Evolutionary conservation across 2,329 filamentous ascomycete genomes (phyloP).

Genomic region (Phyllosticta paracitricarpa): DNA sequence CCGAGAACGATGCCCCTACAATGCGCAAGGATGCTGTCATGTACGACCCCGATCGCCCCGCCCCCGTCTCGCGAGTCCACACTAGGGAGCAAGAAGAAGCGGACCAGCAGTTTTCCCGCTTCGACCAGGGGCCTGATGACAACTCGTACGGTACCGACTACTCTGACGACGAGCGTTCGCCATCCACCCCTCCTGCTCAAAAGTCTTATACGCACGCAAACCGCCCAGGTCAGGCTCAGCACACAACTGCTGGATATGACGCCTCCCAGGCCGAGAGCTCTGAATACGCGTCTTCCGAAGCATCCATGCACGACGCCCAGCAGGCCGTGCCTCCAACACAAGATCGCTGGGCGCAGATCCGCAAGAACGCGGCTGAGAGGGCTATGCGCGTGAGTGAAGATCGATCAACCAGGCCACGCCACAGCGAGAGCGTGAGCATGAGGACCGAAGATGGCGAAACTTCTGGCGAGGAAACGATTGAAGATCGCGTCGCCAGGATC

Average conservation of each 20-base stretch:
- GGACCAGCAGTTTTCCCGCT: slow-evolving; percentile 54
- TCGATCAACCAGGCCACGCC: slow-evolving; percentile 36
- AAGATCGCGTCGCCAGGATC: slow-evolving; percentile 92
- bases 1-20: neutral
- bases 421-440: slow-evolving; percentile 43
- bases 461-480: slow-evolving; percentile 95
- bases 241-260: slow-evolving; percentile 13
- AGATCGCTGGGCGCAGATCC: slow-evolving; percentile 92
- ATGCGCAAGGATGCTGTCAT: slow-evolving; percentile 8
- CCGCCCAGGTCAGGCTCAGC: slow-evolving; percentile 10
- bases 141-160: slow-evolving; percentile 66
- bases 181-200: slow-evolving; percentile 12
- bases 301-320: slow-evolving; percentile 29
- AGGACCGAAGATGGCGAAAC: slow-evolving; percentile 75
- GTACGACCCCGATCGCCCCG: slow-evolving; percentile 6
- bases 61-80: slow-evolving; percentile 19
- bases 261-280: slow-evolving; percentile 18
- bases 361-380: slow-evolving; percentile 83
- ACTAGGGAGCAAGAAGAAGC: slow-evolving; percentile 50
- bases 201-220: slow-evolving; percentile 11
- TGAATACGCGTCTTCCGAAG: slow-evolving; percentile 25
- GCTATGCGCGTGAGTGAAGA: slow-evolving; percentile 59
- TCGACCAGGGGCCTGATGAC: slow-evolving; percentile 78
- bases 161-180: slow-evolving; percentile 20
- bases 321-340: slow-evolving; percentile 34